Evolutionary conservation across 148 eudicot species (phyloP).

Genomic region (Rhododendron ferrugineum): DNA sequence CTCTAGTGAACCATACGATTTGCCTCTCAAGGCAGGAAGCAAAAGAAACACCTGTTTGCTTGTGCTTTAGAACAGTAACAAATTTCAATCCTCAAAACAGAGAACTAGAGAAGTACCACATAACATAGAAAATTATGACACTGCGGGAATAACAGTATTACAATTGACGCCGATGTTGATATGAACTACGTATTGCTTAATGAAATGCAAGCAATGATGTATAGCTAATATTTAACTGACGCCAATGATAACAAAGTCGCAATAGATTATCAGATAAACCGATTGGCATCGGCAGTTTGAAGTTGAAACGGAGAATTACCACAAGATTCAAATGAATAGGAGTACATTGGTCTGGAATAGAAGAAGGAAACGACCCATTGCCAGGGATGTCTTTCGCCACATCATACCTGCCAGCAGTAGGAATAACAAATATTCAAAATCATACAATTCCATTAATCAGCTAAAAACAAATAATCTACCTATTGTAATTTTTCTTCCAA

Average conservation of each 20-base stretch:
- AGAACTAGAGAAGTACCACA: background rate
- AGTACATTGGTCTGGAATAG: slow-evolving; percentile 56
- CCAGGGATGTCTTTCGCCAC: slow-evolving; percentile 48
- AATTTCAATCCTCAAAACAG: background rate
- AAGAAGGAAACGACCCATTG: slow-evolving; percentile 42
- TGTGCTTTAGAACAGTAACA: background rate
- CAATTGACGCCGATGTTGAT: background rate
- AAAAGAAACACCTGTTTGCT: background rate
- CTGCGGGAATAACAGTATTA: background rate
- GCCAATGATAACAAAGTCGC: background rate
- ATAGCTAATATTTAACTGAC: background rate
- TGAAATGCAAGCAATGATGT: background rate
- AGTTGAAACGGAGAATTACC: slow-evolving; percentile 39
- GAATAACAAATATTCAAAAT: background rate
- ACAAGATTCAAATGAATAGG: slow-evolving; percentile 94
- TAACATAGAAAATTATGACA: background rate
- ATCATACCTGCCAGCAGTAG: slow-evolving; percentile 42
- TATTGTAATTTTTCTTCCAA: background rate
- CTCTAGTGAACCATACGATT: background rate
- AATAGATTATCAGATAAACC: background rate
- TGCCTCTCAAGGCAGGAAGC: background rate
- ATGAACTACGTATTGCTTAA: background rate
- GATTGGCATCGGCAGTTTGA: background rate
- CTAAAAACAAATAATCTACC: background rate
- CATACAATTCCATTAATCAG: background rate